Base-by-base conservation (phyloP, 495 filamentous ascomycete genomes). In the Penicillium turbatum region DNA sequence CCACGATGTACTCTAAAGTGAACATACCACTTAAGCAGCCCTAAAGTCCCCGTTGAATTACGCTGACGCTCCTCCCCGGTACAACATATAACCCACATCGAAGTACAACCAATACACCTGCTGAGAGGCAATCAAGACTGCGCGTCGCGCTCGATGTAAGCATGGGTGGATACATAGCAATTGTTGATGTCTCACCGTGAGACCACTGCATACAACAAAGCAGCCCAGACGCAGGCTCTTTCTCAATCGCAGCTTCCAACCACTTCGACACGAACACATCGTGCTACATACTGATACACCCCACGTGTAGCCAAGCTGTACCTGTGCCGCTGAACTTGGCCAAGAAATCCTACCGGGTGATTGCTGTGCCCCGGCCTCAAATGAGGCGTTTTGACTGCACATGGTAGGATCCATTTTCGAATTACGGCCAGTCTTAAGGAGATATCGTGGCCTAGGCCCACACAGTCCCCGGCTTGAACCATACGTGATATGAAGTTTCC, bases 371-470 rank as follows among this genome's bases (percentile, higher is more conserved):
- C 16, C 29, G n/a, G 29, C 5, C 24, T 19, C 15, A 3, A 17
- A 34, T 17, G 38, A 13, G 19, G 17, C 29, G 37, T 10, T 48
- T 35, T 48, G 5, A 34, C n/a, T 42, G 35, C 11, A 15, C 15
- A 51, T 51, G 38, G 49, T 19, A 41, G 42, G 38, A 51, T 30
- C 48, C 35, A 39, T 42, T 16, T 24, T 9, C 29, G 41, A 48
- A 38, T 12, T 37, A 7, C 8, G 19, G 29, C 49, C 48, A 41
- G 30, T 35, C 46, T 11, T 10, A 27, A 27, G 5, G 35, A 47
- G 16, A 27, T 10, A 43, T 15, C 8, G 1, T 8, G 17, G n/a
- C 45, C 45, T 36, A 24, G 17, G 10, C 30, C 29, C 48, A 21
- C 17, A 5, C 21, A 19, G 10, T 31, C 2, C 31, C 45, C 31